phyloP scores from a whole-genome alignment of 441 rosid genomes.

The Bruguiera hainesii region DNA sequence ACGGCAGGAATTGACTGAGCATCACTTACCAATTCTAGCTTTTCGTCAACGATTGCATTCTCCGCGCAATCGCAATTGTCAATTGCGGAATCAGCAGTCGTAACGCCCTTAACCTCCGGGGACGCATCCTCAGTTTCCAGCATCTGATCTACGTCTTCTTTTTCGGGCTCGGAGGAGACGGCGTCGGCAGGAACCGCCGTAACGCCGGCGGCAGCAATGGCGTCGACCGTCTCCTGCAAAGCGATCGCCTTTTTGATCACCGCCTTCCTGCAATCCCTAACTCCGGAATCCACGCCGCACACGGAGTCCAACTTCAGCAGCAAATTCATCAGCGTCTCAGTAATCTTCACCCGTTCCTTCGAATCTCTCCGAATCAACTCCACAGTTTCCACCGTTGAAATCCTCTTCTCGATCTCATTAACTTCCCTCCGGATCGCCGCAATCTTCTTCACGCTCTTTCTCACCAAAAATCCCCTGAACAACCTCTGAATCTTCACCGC shows the following conservation, averaged over 20 bases:
- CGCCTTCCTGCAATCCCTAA: conserved; percentile 52
- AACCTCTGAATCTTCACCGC: conserved; percentile 55
- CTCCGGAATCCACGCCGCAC: conserved; percentile 48
- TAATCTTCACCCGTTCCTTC: conserved; percentile 44
- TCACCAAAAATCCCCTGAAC: conserved; percentile 50
- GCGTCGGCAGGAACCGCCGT: too few species aligned
- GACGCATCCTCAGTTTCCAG: too few species aligned
- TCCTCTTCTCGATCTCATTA: conserved; percentile 38
- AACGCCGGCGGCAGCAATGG: conserved; percentile 16
- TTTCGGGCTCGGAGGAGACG: too few species aligned
- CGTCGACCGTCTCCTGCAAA: conserved; percentile 54
- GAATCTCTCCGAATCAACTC: conserved; percentile 37
- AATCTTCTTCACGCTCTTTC: conserved; percentile 48
- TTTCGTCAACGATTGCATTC: neutral
- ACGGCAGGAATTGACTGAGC: neutral
- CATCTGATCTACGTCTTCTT: too few species aligned
- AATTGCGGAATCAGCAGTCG: neutral
- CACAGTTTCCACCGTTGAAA: conserved; percentile 1
- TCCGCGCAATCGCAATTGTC: neutral
- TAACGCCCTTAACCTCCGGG: too few species aligned
- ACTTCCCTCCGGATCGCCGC: conserved; percentile 35
- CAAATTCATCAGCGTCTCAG: conserved; percentile 59
- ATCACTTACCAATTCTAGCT: neutral
- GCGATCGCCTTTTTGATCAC: conserved; percentile 52
- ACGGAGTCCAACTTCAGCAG: conserved; percentile 54